Evolutionary conservation across 345 rosid genomes (phyloP).

Genomic region (Eucalyptus grandis): DNA sequence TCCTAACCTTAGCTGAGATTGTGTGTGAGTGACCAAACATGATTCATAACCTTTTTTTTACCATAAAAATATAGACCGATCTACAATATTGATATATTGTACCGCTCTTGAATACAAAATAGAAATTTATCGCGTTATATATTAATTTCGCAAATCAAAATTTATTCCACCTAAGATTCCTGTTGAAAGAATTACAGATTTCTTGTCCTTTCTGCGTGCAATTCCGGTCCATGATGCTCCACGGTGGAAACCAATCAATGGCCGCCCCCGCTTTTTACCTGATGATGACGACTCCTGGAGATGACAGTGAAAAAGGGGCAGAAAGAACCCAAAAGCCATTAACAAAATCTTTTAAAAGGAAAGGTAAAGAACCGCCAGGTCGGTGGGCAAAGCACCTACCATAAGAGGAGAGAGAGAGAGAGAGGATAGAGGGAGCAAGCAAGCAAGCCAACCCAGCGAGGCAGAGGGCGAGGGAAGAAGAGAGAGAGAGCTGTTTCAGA

Average conservation of each 20-base stretch:
- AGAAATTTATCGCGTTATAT: background rate
- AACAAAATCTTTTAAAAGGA: background rate
- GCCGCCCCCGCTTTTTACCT: background rate
- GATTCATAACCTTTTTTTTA: background rate
- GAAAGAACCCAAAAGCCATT: background rate
- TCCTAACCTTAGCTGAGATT: background rate
- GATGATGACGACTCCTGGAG: background rate
- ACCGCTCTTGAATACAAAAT: fast-evolving
- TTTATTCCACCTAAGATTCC: background rate
- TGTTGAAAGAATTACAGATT: background rate
- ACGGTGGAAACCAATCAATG: background rate
- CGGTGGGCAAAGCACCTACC: background rate
- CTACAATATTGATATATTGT: background rate
- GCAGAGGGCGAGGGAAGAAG: background rate
- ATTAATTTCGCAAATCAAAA: background rate
- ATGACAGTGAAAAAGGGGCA: background rate
- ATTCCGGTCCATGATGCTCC: background rate
- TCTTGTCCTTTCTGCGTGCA: background rate
- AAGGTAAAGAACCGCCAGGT: background rate
- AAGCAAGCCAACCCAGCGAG: background rate
- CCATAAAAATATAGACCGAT: background rate
- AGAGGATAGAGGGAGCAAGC: background rate
- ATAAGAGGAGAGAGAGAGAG: background rate
- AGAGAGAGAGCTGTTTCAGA: background rate
- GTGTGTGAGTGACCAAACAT: background rate